phyloP scores from a whole-genome alignment of 2,329 filamentous ascomycete genomes.

The Fusarium mundagurra region DNA sequence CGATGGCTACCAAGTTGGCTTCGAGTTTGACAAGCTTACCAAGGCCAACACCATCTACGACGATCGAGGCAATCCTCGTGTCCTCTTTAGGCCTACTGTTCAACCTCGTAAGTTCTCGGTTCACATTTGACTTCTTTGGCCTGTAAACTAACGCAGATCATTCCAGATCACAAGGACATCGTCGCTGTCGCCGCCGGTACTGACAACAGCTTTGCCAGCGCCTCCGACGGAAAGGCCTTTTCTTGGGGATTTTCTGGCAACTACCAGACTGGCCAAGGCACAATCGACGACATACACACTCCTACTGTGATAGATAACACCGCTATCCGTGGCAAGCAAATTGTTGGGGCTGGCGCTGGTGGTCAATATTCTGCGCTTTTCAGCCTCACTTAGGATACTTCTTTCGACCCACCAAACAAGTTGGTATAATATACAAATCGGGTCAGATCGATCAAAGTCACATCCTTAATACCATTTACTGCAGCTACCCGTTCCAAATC shows the following conservation, averaged over 20 bases:
- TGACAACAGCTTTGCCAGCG: constrained; percentile 79
- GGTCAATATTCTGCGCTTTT: constrained; percentile 82
- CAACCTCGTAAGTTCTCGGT: constrained; percentile 54
- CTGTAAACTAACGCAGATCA: background rate
- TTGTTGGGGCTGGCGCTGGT: constrained; percentile 83
- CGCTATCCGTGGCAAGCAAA: constrained; percentile 77
- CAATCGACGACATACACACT: constrained; percentile 77
- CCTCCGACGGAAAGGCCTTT: constrained; percentile 75
- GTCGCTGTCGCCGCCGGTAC: constrained; percentile 69
- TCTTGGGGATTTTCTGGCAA: constrained; percentile 84
- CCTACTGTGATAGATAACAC: constrained; percentile 87
- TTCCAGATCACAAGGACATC: constrained; percentile 62
- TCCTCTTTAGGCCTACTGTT: constrained; percentile 60
- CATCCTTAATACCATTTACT: no score
- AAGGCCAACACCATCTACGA: constrained; percentile 69
- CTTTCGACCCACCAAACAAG: background rate
- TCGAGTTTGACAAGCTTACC: constrained; percentile 61
- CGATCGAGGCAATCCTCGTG: constrained; percentile 69
- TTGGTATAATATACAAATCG: no score
- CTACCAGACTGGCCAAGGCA: constrained; percentile 82
- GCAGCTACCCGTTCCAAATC: no score
- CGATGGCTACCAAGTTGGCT: constrained; percentile 63
- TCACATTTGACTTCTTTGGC: no score
- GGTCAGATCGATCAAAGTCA: no score
- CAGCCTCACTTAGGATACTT: constrained; percentile 50